Base-by-base conservation (phyloP, 805 yeast species). In the Barnettozyma siamensis region DNA sequence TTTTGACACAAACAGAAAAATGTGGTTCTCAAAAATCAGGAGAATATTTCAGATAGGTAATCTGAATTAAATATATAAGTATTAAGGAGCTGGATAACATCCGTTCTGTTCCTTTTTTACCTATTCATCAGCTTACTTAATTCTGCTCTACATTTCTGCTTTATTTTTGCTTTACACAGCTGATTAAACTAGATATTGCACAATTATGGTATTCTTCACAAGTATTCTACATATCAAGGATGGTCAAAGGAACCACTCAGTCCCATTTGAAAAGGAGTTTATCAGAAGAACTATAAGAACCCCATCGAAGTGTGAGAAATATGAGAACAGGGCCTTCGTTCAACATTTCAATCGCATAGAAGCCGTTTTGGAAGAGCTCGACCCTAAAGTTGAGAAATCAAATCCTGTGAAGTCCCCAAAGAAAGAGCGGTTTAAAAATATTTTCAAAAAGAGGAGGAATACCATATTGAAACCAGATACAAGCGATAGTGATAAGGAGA, bases 171-270 rank as follows among this genome's bases (percentile, higher is more conserved):
- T 33, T 15, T n/a, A n/a, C n/a, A n/a, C n/a, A n/a, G n/a, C n/a
- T n/a, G n/a, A n/a, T n/a, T 10, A n/a, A 5, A 13, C 15, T 29
- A 29, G n/a, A n/a, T 29, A 4, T 29, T 11, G n/a, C 18, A 16
- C 13, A 35, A 26, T n/a, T 12, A 44, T 45, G 49, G 49, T 47
- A 11, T 45, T 43, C 27, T 39, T 43, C 20, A 31, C 34, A 6
- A 36, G 40, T n/a, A 27, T 30, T 2, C 12, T 21, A 15, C 34
- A 40, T n/a, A 23, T 28, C 2, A 17, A 24, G 7, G 16, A 30
- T 10, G 31, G 19, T 2, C 16, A 33, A 19, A 26, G 16, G 3
- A 30, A 21, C 7, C 27, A 32, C 11, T 29, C 33, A 18, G 28
- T 31, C 15, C 24, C 47, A 8, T 45, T 31, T 29, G 45, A 38